These are phyloP conservation scores for Pythium brachiatum DNA, from an alignment of 352 stramenopile genomes.

Conservation along the genomic window DNA sequence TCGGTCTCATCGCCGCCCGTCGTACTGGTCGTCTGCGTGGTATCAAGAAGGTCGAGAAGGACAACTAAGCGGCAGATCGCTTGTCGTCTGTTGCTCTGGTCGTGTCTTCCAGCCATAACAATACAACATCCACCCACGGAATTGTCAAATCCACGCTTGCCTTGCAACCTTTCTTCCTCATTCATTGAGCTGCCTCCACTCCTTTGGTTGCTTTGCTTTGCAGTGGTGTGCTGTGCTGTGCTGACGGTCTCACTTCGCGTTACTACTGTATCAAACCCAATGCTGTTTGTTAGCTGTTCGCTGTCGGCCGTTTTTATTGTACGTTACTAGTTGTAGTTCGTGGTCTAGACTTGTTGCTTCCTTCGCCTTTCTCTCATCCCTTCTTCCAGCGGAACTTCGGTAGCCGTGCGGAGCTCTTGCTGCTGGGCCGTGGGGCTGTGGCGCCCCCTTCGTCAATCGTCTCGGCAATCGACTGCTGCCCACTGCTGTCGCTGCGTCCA, in stretches of 20 bases:
- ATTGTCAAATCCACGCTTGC: constrained; percentile 11
- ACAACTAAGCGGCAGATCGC: constrained; percentile 58
- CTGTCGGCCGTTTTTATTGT: too few species aligned
- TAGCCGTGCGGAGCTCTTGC: constrained; percentile 14
- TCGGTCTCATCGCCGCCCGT: constrained; percentile 97
- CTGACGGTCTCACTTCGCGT: not conserved
- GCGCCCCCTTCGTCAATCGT: not conserved
- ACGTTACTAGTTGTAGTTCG: not conserved
- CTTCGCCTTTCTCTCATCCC: constrained; percentile 31
- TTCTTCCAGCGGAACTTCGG: constrained; percentile 42
- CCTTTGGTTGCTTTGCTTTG: too few species aligned
- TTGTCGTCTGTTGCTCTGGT: not conserved
- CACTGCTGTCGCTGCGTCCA: not conserved
- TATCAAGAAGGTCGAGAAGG: constrained; percentile 97
- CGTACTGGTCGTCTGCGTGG: constrained; percentile 96
- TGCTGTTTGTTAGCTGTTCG: too few species aligned
- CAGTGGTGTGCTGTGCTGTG: too few species aligned
- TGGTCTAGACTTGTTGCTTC: too few species aligned
- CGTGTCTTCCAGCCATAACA: constrained; percentile 8
- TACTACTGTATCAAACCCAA: too few species aligned
- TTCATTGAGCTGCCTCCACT: too few species aligned
- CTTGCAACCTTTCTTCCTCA: constrained; percentile 16
- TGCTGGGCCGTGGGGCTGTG: not conserved
- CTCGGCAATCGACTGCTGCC: not conserved
- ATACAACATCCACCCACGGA: constrained; percentile 16